Evolutionary conservation across 495 filamentous ascomycete species (phyloP).

Genomic region (Daldinia caldariorum): DNA sequence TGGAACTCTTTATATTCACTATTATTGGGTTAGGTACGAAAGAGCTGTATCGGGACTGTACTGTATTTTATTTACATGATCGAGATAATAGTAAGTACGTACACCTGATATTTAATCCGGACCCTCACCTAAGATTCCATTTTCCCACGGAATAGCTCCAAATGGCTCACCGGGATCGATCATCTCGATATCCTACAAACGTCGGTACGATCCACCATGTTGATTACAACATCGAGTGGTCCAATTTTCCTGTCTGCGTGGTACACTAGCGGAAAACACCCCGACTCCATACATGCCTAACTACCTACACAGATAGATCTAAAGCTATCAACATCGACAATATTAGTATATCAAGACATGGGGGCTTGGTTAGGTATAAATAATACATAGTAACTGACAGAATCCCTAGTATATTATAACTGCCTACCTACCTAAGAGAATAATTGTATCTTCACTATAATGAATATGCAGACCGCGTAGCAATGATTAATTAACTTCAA

Average conservation of each 20-base stretch:
- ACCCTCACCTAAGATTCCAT: slow-evolving; percentile 13
- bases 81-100: too few relatives aligned
- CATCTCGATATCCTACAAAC: slow-evolving; percentile 34
- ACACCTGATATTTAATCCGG: not conserved
- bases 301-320: slow-evolving; percentile 1
- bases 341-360: too few relatives aligned
- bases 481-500: not conserved
- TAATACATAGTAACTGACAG: too few relatives aligned
- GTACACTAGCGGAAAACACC: slow-evolving; percentile 30
- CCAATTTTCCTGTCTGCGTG: slow-evolving; percentile 26
- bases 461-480: not conserved
- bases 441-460: too few relatives aligned
- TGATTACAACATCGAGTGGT: slow-evolving; percentile 14
- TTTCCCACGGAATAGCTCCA: slow-evolving; percentile 26
- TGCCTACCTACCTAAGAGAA: too few relatives aligned
- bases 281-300: slow-evolving; percentile 8
- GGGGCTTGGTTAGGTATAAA: too few relatives aligned
- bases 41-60: not conserved
- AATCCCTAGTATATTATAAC: too few relatives aligned
- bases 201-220: slow-evolving; percentile 34
- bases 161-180: slow-evolving; percentile 27
- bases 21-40: not conserved
- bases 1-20: not conserved
- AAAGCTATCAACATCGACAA: slow-evolving; percentile 13
- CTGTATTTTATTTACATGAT: too few relatives aligned